Percentiles rank a stretch among this genome's conserved stretches.
phyloP scores from a whole-genome alignment of 192 early-diverging fungal genomes.

The Gaertneriomyces sp. region DNA sequence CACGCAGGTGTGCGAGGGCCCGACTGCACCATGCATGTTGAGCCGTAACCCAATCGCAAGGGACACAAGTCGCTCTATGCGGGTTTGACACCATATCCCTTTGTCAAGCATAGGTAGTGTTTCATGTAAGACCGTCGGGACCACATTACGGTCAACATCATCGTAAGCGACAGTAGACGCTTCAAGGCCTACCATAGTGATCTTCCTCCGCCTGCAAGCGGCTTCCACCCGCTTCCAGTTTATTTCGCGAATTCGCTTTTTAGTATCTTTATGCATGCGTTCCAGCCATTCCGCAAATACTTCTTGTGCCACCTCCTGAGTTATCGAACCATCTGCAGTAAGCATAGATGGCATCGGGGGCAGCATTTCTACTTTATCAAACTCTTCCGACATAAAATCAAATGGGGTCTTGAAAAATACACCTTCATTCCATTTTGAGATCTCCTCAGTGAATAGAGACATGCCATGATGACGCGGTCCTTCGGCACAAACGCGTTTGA shows the following conservation, averaged over 20 bases:
- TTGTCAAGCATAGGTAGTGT: slow-evolving; percentile 18
- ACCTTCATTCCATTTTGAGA: slow-evolving; percentile 8
- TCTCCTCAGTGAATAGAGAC: not conserved
- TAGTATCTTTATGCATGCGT: slow-evolving; percentile 19
- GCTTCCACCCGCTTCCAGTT: slow-evolving; percentile 30
- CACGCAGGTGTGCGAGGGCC: not conserved
- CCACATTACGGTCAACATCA: slow-evolving; percentile 7
- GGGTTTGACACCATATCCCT: slow-evolving; percentile 25
- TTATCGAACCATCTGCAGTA: not conserved
- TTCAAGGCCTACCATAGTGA: slow-evolving; percentile 13
- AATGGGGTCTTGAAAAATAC: slow-evolving; percentile 32
- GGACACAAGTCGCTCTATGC: slow-evolving; percentile 21
- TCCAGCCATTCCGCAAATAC: slow-evolving; percentile 22
- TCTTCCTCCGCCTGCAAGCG: slow-evolving; percentile 6
- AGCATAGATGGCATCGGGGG: slow-evolving; percentile 30
- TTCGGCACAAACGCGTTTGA: not conserved
- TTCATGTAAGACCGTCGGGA: slow-evolving; percentile 11
- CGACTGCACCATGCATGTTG: not conserved
- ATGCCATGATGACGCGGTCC: not conserved
- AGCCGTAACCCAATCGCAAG: slow-evolving; percentile 31
- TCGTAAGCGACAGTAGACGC: slow-evolving; percentile 5
- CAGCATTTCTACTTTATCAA: slow-evolving; percentile 43
- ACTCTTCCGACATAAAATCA: slow-evolving; percentile 35
- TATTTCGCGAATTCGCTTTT: slow-evolving; percentile 26
- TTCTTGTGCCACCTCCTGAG: not conserved